Evolutionary conservation across 345 rosid species (phyloP).

Genomic region (Populus davidiana): DNA sequence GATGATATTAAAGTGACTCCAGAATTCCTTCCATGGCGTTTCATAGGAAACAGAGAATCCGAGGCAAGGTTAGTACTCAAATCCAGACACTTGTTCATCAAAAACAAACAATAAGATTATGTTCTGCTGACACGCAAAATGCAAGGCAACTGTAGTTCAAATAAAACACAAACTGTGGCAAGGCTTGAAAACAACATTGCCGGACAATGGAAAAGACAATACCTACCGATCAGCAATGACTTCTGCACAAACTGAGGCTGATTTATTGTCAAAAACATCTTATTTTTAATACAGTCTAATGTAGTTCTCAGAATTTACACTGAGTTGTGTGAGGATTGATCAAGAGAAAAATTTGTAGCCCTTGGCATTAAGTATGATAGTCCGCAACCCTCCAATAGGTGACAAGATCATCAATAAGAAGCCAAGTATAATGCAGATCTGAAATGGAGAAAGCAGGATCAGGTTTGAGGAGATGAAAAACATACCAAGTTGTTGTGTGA

Average conservation of each 20-base stretch:
- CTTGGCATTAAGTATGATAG: conserved; percentile 60
- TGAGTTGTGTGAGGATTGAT: neutral
- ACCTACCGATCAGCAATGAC: neutral
- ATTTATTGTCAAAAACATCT: neutral
- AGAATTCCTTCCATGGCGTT: too few species aligned
- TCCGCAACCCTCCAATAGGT: conserved; percentile 78
- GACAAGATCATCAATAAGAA: conserved; percentile 60
- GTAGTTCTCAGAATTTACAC: neutral
- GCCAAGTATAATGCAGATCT: conserved; percentile 74
- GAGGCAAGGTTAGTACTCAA: too few species aligned
- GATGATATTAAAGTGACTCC: too few species aligned
- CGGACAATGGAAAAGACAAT: neutral
- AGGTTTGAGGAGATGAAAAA: too few species aligned
- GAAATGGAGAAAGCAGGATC: conserved; percentile 19
- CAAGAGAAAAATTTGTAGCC: conserved; percentile 52
- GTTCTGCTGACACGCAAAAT: too few species aligned
- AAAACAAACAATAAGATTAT: too few species aligned
- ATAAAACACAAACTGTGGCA: too few species aligned
- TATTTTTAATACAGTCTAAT: neutral
- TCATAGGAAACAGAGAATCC: too few species aligned
- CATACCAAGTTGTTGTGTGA: neutral
- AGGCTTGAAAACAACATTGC: neutral
- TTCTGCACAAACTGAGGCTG: neutral
- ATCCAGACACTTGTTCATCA: too few species aligned
- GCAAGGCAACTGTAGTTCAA: too few species aligned